Evolutionary conservation across 2,329 filamentous ascomycete species (phyloP), one percentile per base, ranked within the genome.

Genomic region (Incumbomyces lentus): DNA sequence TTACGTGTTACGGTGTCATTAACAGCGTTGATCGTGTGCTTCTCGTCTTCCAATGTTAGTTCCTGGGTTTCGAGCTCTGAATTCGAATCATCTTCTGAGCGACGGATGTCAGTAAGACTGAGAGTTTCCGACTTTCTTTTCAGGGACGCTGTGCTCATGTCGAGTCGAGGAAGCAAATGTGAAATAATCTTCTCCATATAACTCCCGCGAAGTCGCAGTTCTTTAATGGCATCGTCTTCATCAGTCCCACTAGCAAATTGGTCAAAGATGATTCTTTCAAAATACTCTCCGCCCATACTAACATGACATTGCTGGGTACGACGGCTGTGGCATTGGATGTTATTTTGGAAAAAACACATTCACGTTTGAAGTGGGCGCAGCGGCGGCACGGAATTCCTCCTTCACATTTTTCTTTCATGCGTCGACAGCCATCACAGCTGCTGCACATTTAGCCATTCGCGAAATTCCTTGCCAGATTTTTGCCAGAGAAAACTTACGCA

Each of bases 371-470:
- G 49, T 70, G 71, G 47, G 68, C 63, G 55, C 73, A 76, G 46
- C 74, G 63, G 39, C 71, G 69, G 55, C 73, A 76, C 1, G 74
- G 74, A 14, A 73, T 64, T 41, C 73, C 74, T 39, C 73, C 74
- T 53, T 76, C 72, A 54, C 73, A 76, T 60, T 75, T 75, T 58
- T 76, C 73, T 56, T 76, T 76, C 48, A 73, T 67, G 51, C 72
- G 66, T 49, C 73, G 71, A 58, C 73, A 76, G 44, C 69, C 70
- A 56, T 75, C 72, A 55, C 73, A 76, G 49, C 73, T 76, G 47
- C 22, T 26, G 22, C 22, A 4, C 22, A 8, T 26, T 26, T 26
- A 26, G 22, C 22, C 22, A 5, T 4, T 8, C 22, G 22, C 22
- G 5, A 26, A 8, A 4, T 8, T 8, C 4, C 4, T 8, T 26